Evolutionary conservation across 2,329 filamentous ascomycete genomes (phyloP).

Genomic region (Ophiostoma fasciatum): DNA sequence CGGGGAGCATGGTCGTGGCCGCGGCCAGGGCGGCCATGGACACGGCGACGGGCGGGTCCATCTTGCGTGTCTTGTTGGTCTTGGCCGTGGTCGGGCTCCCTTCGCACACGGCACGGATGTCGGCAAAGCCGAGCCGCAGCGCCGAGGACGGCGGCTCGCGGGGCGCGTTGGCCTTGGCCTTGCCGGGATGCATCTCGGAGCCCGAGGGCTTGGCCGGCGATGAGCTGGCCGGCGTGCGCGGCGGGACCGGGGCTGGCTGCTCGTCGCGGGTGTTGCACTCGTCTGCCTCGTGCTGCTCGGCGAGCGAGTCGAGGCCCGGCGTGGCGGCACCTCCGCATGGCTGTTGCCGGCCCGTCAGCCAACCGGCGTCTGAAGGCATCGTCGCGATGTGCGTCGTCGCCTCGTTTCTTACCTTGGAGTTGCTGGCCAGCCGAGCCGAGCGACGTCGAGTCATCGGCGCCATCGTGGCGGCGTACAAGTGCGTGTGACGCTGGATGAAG

Average conservation of each 20-base stretch:
- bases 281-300: slow-evolving; percentile 32
- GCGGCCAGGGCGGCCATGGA: too few species aligned
- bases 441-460: slow-evolving; percentile 19
- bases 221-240: slow-evolving; percentile 46
- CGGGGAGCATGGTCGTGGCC: neutral
- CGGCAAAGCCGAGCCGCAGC: slow-evolving; percentile 66
- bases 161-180: slow-evolving; percentile 61
- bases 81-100: slow-evolving; percentile 4
- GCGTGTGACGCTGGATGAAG: neutral
- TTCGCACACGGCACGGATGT: slow-evolving; percentile 40
- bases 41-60: too few species aligned
- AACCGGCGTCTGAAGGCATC: too few species aligned
- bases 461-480: too few species aligned
- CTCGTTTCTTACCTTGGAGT: slow-evolving; percentile 20
- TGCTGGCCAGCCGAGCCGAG: slow-evolving; percentile 28
- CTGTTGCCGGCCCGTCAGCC: neutral
- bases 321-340: slow-evolving; percentile 7
- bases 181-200: slow-evolving; percentile 85
- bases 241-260: slow-evolving; percentile 17
- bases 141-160: slow-evolving; percentile 67
- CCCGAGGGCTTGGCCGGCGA: slow-evolving; percentile 54
- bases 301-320: slow-evolving; percentile 25
- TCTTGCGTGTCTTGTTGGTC: slow-evolving; percentile 20
- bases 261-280: slow-evolving; percentile 21
- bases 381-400: neutral